phyloP scores from a whole-genome alignment of 23 red algal species.

The Gracilaria gracilis region DNA sequence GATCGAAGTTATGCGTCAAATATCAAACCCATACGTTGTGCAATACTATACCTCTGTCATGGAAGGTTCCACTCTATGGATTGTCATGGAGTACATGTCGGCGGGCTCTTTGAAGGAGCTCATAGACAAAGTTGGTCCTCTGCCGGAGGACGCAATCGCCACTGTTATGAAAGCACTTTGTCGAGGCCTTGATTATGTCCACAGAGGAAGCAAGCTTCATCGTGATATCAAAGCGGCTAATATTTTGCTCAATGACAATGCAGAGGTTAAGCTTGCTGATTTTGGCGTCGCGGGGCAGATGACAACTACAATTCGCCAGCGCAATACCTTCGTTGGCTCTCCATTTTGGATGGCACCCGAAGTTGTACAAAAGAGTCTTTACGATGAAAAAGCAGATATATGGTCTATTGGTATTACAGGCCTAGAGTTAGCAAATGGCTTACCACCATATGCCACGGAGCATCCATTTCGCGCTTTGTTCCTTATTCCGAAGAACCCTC shows the following conservation, averaged over 20 bases:
- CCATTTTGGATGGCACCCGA: conserved; percentile 99
- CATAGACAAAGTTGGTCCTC: conserved; percentile 70
- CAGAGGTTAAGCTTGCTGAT: conserved; percentile 98
- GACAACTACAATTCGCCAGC: conserved; percentile 83
- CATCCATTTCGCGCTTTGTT: conserved; percentile 97
- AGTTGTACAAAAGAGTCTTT: conserved; percentile 92
- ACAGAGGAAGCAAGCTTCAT: conserved; percentile 86
- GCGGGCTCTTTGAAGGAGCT: conserved; percentile 91
- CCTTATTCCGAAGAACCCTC: conserved; percentile 90
- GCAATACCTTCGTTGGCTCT: conserved; percentile 96
- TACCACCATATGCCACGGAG: conserved; percentile 85
- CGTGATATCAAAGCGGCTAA: conserved; percentile 99
- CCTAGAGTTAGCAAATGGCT: conserved; percentile 85
- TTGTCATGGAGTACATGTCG: conserved; percentile 98
- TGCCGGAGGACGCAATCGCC: conserved; percentile 88
- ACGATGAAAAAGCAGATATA: conserved; percentile 98
- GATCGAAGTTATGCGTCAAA: conserved; percentile 87
- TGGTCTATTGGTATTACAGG: conserved; percentile 97
- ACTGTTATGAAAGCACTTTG: conserved; percentile 74
- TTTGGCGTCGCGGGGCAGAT: conserved; percentile 98
- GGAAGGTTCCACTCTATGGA: conserved; percentile 83
- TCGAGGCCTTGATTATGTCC: conserved; percentile 90
- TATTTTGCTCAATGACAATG: conserved; percentile 82
- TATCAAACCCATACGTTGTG: conserved; percentile 87
- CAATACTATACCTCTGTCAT: conserved; percentile 89